Evolutionary conservation across 345 rosid species (phyloP).

Genomic region (Gossypium raimondii): DNA sequence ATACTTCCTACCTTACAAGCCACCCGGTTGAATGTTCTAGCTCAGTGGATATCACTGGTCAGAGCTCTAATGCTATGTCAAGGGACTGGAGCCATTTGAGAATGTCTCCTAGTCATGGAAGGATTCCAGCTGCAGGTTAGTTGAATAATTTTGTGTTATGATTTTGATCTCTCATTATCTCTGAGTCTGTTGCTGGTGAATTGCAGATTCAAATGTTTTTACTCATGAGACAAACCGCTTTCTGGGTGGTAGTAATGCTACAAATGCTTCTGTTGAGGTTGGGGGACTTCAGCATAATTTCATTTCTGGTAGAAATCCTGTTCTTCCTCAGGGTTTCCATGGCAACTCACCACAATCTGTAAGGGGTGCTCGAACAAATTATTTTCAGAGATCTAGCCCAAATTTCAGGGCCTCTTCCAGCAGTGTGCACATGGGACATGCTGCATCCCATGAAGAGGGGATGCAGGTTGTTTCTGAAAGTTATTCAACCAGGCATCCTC

Average conservation of each 20-base stretch:
- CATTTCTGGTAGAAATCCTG: slow-evolving; percentile 42
- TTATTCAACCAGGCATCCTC: slow-evolving; percentile 56
- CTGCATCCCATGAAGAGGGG: slow-evolving; percentile 46
- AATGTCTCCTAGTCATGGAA: slow-evolving; percentile 46
- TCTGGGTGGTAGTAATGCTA: slow-evolving; percentile 35
- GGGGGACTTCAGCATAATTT: slow-evolving; percentile 49
- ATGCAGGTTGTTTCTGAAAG: slow-evolving; percentile 50
- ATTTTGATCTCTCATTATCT: background rate
- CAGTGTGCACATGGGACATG: slow-evolving; percentile 44
- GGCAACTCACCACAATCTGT: slow-evolving; percentile 45
- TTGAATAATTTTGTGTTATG: background rate
- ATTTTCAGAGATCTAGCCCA: slow-evolving; percentile 59
- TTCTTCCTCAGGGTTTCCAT: slow-evolving; percentile 41
- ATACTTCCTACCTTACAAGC: slow-evolving; percentile 34
- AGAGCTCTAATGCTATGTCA: slow-evolving; percentile 33
- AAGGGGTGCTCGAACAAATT: slow-evolving; percentile 43
- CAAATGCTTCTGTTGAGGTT: slow-evolving; percentile 37
- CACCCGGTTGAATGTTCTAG: slow-evolving; percentile 43
- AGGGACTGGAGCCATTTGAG: slow-evolving; percentile 59
- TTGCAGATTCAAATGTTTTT: slow-evolving; percentile 55
- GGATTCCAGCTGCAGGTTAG: slow-evolving; percentile 43
- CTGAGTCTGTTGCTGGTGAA: slow-evolving; percentile 16
- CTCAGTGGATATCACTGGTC: slow-evolving; percentile 43
- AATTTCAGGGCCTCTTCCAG: slow-evolving; percentile 61
- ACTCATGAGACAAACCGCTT: slow-evolving; percentile 45